These are phyloP conservation scores for Dillenia turbinata DNA, from an alignment of 164 flowering plant species.

Conservation along the genomic window DNA sequence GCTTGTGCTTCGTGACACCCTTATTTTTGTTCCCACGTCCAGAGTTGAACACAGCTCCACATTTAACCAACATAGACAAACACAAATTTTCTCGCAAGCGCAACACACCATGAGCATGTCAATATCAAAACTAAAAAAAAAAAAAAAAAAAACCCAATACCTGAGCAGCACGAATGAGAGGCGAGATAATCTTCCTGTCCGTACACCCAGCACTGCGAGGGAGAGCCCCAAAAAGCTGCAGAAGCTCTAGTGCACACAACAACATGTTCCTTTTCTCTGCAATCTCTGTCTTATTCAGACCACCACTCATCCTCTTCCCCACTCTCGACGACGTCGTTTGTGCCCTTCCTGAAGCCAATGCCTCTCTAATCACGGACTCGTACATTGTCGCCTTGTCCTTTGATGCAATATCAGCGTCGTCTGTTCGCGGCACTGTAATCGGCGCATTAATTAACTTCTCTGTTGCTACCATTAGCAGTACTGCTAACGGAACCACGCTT, in stretches of 20 bases:
- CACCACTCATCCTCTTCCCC: not conserved
- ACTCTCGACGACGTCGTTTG: slow-evolving; percentile 3
- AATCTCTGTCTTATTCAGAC: slow-evolving; percentile 2
- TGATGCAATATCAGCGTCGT: slow-evolving; percentile 9
- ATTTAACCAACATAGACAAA: too few species aligned
- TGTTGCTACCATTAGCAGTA: slow-evolving; percentile 38
- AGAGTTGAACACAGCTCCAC: too few species aligned
- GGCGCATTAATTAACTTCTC: slow-evolving; percentile 26
- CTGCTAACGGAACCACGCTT: slow-evolving; percentile 28
- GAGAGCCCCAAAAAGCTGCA: slow-evolving; percentile 44
- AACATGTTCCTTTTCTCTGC: slow-evolving; percentile 32
- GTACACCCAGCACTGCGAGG: slow-evolving; percentile 5
- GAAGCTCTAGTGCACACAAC: slow-evolving; percentile 50
- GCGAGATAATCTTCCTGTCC: slow-evolving; percentile 28
- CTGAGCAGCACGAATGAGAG: slow-evolving; percentile 40
- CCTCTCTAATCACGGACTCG: slow-evolving; percentile 40
- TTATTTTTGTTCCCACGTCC: too few species aligned
- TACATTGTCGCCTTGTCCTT: slow-evolving; percentile 33
- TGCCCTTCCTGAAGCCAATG: slow-evolving; percentile 23
- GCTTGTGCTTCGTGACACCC: too few species aligned
- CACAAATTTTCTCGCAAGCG: too few species aligned
- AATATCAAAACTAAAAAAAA: not conserved
- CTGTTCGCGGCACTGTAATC: slow-evolving; percentile 14
- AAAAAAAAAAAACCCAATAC: slow-evolving; percentile 12
- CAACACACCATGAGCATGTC: not conserved